A percentile compares a stretch with the other conserved stretches of the same genome.
These are phyloP conservation scores for Chlamydomonas eustigma DNA, from an alignment of 139 green algal species.

Conservation along the genomic window DNA sequence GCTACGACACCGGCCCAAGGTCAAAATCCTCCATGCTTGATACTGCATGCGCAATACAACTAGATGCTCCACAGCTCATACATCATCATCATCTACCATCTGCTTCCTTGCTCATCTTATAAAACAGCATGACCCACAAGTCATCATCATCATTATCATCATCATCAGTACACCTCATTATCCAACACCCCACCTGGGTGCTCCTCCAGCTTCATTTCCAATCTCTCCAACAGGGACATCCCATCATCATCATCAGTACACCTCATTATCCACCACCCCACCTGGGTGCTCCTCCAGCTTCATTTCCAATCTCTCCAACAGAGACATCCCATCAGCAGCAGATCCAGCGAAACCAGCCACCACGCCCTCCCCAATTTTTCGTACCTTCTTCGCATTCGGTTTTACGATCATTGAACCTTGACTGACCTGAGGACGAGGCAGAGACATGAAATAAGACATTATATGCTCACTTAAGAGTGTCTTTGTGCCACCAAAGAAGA, in stretches of 20 bases:
- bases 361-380: slow-evolving; percentile 37
- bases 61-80: too few species aligned
- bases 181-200: slow-evolving; percentile 53
- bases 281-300: slow-evolving; percentile 86
- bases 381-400: slow-evolving; percentile 44
- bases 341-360: slow-evolving; percentile 56
- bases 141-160: too few species aligned
- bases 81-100: too few species aligned
- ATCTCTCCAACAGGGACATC: slow-evolving; percentile 83
- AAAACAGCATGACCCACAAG: too few species aligned
- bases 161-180: background rate
- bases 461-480: too few species aligned
- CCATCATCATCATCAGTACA: slow-evolving; percentile 58
- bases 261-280: background rate
- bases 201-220: slow-evolving; percentile 84
- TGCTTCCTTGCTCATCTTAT: background rate
- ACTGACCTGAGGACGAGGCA: slow-evolving; percentile 27
- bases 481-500: too few species aligned
- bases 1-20: too few species aligned
- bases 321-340: slow-evolving; percentile 86
- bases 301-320: slow-evolving; percentile 84
- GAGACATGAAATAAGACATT: too few species aligned
- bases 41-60: too few species aligned
- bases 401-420: slow-evolving; percentile 36
- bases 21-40: too few species aligned